phyloP scores from a whole-genome alignment of 2,329 filamentous ascomycete genomes.

The Claviceps sp. region DNA sequence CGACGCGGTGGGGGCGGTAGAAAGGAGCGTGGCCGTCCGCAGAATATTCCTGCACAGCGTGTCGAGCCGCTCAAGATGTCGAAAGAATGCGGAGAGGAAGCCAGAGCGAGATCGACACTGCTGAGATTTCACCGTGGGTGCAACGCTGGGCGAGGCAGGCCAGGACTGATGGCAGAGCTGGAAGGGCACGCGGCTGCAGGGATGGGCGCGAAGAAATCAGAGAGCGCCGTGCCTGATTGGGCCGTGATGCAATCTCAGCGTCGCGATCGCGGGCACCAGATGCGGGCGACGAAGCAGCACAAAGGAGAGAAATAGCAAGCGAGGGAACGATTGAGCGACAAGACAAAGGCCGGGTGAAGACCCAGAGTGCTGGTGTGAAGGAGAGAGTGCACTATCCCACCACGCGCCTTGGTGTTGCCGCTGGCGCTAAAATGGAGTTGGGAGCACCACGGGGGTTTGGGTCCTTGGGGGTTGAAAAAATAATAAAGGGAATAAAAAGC shows the following conservation, averaged over 20 bases:
- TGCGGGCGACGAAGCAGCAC: neutral
- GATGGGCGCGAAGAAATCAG: neutral
- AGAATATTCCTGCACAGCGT: constrained; percentile 1
- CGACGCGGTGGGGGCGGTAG: neutral
- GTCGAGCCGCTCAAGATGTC: neutral
- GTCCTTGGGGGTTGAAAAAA: neutral
- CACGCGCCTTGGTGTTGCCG: neutral
- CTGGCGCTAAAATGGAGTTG: neutral
- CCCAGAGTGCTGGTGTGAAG: neutral
- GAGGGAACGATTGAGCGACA: neutral
- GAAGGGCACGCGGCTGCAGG: constrained; percentile 1
- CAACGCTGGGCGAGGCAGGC: neutral
- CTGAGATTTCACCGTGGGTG: neutral
- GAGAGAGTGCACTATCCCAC: neutral
- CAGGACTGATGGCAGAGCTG: neutral
- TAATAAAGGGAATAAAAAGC: neutral
- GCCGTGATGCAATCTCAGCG: constrained; percentile 2
- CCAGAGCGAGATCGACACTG: neutral
- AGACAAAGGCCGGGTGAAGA: neutral
- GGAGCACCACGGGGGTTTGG: neutral
- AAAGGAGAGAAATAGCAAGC: neutral
- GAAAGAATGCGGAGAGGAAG: neutral
- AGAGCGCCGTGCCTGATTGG: neutral
- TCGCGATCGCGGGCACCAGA: neutral
- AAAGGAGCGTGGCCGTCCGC: neutral